Evolutionary conservation across 2,329 filamentous ascomycete species (phyloP).

Genomic region (Colletotrichum graminicola): DNA sequence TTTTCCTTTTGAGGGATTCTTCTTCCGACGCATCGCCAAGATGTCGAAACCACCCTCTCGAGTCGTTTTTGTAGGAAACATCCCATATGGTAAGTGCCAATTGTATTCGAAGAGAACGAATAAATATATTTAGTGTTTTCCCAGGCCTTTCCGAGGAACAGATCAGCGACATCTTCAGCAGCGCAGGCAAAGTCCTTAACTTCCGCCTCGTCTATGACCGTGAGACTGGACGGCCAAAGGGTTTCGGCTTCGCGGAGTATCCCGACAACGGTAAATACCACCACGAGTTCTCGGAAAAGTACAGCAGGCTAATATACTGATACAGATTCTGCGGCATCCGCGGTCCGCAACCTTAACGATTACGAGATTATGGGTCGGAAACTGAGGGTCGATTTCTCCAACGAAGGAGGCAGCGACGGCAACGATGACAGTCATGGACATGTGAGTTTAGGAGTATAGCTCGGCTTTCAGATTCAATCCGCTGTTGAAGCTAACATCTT

Average conservation of each 20-base stretch:
- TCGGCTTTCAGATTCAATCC: too few relatives aligned
- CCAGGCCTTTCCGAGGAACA: constrained; percentile 96
- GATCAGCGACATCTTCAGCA: constrained; percentile 92
- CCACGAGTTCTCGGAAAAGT: neutral
- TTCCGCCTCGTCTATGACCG: constrained; percentile 96
- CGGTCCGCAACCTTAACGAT: constrained; percentile 95
- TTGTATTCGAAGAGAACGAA: too few relatives aligned
- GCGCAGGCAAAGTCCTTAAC: constrained; percentile 89
- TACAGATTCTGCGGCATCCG: constrained; percentile 84
- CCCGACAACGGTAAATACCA: constrained; percentile 78
- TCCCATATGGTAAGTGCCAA: constrained; percentile 76
- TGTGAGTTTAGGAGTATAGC: constrained; percentile 10
- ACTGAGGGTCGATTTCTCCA: constrained; percentile 94
- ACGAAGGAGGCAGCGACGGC: constrained; percentile 83
- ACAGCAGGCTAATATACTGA: neutral
- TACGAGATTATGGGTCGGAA: constrained; percentile 96
- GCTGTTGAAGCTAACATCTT: neutral
- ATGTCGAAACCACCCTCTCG: constrained; percentile 84
- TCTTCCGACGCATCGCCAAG: constrained; percentile 48
- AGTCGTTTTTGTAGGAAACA: constrained; percentile 88
- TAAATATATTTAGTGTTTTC: neutral
- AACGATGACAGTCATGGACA: constrained; percentile 61
- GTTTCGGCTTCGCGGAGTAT: constrained; percentile 97
- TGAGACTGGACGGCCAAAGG: constrained; percentile 93
- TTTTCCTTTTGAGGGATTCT: neutral